Percentiles rank a stretch among this genome's conserved stretches.
Conservation (phyloP, 2,329 filamentous ascomycete species). For the Alternaria arborescens region DNA sequence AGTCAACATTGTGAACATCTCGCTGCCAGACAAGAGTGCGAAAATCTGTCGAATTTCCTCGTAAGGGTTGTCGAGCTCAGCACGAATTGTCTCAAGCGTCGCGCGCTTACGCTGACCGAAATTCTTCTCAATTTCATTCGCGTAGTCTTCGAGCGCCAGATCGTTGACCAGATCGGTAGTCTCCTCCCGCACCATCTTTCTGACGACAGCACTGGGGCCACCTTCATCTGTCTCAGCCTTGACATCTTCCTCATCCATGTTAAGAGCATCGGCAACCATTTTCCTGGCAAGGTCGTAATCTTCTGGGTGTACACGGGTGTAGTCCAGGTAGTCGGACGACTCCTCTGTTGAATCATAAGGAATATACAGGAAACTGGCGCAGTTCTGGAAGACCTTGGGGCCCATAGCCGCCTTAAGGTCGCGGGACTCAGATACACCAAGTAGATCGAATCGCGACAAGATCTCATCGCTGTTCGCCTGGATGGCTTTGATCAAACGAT, state of each 20-base stretch:
- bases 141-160: slow-evolving; percentile 94
- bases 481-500: slow-evolving; percentile 84
- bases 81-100: slow-evolving; percentile 94
- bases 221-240: slow-evolving; percentile 93
- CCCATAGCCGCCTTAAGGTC: slow-evolving; percentile 66
- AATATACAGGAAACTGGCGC: slow-evolving; percentile 92
- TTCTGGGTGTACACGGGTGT: slow-evolving; percentile 96
- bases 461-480: slow-evolving; percentile 89
- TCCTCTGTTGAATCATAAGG: slow-evolving; percentile 84
- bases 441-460: slow-evolving; percentile 82
- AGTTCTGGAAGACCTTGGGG: slow-evolving; percentile 93
- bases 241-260: slow-evolving; percentile 97
- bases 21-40: slow-evolving; percentile 71
- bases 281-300: slow-evolving; percentile 98
- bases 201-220: slow-evolving; percentile 87
- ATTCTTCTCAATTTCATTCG: slow-evolving; percentile 90
- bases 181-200: slow-evolving; percentile 93
- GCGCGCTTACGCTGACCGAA: slow-evolving; percentile 95
- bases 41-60: slow-evolving; percentile 91
- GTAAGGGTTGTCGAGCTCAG: slow-evolving; percentile 89
- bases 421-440: slow-evolving; percentile 77
- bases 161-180: slow-evolving; percentile 96
- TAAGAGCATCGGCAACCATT: slow-evolving; percentile 96
- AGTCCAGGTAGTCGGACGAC: slow-evolving; percentile 90
- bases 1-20: slow-evolving; percentile 96